These are phyloP conservation scores for Chlorencoelia australis DNA, from an alignment of 2,329 filamentous ascomycete species.

Conservation along the genomic window DNA sequence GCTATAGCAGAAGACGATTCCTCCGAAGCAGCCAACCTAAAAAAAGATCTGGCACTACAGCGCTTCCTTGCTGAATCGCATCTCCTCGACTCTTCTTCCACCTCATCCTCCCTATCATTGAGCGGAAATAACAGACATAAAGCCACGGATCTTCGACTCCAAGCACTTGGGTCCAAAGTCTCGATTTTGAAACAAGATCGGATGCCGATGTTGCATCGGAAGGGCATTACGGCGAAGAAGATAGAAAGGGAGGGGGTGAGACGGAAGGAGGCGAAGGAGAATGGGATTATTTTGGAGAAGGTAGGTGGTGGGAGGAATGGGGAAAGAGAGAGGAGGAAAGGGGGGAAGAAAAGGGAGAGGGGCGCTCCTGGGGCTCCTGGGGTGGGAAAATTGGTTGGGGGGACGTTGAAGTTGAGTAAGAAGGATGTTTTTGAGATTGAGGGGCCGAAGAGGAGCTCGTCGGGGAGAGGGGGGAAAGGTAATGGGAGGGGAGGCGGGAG, in stretches of 20 bases:
- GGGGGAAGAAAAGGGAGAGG: slow-evolving; percentile 35
- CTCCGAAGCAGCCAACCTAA: slow-evolving; percentile 58
- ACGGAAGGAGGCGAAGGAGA: slow-evolving; percentile 73
- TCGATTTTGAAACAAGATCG: slow-evolving; percentile 69
- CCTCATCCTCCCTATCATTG: slow-evolving; percentile 31
- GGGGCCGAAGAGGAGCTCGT: slow-evolving; percentile 34
- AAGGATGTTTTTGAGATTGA: slow-evolving; percentile 66
- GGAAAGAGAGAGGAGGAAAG: slow-evolving; percentile 40
- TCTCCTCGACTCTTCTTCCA: slow-evolving; percentile 51
- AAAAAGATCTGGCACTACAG: slow-evolving; percentile 87
- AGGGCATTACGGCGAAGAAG: slow-evolving; percentile 68
- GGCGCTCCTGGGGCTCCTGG: slow-evolving; percentile 63
- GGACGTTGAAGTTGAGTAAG: slow-evolving; percentile 68
- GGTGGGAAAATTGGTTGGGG: slow-evolving; percentile 71
- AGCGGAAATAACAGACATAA: slow-evolving; percentile 65
- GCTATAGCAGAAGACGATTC: slow-evolving; percentile 39
- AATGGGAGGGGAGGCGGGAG: slow-evolving; percentile 8
- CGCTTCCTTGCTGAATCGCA: slow-evolving; percentile 86
- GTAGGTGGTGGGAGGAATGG: slow-evolving; percentile 32
- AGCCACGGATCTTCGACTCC: slow-evolving; percentile 74
- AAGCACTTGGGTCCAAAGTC: slow-evolving; percentile 66
- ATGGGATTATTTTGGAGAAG: slow-evolving; percentile 77
- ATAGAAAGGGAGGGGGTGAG: slow-evolving; percentile 57
- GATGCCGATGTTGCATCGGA: slow-evolving; percentile 81
- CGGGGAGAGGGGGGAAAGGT: slow-evolving; percentile 23